Conservation (phyloP, 1,284 basidiomycete genomes). For the Apiotrichum domesticum region DNA sequence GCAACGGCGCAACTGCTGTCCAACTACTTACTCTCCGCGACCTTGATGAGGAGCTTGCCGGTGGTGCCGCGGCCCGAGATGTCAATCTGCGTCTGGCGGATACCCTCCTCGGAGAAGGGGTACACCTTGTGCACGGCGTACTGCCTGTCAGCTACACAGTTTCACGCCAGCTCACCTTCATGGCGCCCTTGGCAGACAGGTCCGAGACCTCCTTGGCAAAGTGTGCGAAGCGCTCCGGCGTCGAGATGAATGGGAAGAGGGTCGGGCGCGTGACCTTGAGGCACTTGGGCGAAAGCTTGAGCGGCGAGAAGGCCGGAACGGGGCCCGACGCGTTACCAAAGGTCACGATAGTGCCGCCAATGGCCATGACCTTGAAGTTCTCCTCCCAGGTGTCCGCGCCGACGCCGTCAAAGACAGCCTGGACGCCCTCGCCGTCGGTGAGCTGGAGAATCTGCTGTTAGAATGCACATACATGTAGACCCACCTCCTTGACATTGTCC, state of each 20-base stretch:
- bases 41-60: slow-evolving; percentile 75
- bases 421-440: slow-evolving; percentile 70
- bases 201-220: slow-evolving; percentile 66
- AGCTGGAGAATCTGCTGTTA: slow-evolving; percentile 62
- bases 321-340: slow-evolving; percentile 73
- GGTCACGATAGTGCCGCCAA: slow-evolving; percentile 71
- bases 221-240: slow-evolving; percentile 61
- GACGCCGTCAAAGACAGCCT: slow-evolving; percentile 84
- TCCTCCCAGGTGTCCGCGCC: slow-evolving; percentile 87
- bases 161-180: slow-evolving; percentile 52
- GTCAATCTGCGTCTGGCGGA: slow-evolving; percentile 70
- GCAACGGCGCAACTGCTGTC: no score
- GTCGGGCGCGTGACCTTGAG: slow-evolving; percentile 69
- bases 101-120: slow-evolving; percentile 73
- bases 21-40: slow-evolving; percentile 29
- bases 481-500: slow-evolving; percentile 57
- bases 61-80: slow-evolving; percentile 69
- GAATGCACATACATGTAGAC: slow-evolving; percentile 22
- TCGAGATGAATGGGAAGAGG: slow-evolving; percentile 57
- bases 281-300: slow-evolving; percentile 76
- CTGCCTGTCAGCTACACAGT: slow-evolving; percentile 7
- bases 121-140: slow-evolving; percentile 71
- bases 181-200: slow-evolving; percentile 55
- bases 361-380: slow-evolving; percentile 70
- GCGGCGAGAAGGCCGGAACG: slow-evolving; percentile 56